phyloP scores from a whole-genome alignment of 1,284 basidiomycete genomes.

The Sporisorium iseilematis-ciliati region DNA sequence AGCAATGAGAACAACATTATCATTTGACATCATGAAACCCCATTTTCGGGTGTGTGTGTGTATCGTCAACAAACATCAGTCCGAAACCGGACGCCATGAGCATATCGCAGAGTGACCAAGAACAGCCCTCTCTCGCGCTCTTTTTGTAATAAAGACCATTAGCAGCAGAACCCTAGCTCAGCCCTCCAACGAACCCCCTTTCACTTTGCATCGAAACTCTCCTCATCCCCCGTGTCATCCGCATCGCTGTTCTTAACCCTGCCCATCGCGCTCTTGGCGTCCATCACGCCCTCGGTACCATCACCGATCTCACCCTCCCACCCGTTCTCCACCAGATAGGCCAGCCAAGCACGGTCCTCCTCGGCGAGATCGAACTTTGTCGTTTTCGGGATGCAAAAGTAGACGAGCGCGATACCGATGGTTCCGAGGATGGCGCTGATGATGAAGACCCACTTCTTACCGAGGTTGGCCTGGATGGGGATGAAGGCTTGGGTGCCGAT shows the following conservation, averaged over 20 bases:
- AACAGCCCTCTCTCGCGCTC: too few species aligned
- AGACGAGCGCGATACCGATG: constrained; percentile 67
- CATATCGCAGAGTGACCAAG: too few species aligned
- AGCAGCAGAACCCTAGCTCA: too few species aligned
- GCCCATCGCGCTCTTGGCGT: constrained; percentile 11
- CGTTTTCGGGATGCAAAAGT: constrained; percentile 74
- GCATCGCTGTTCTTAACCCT: constrained; percentile 26
- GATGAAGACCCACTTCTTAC: constrained; percentile 56
- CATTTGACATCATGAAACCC: too few species aligned
- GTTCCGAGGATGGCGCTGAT: constrained; percentile 61
- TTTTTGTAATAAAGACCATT: too few species aligned
- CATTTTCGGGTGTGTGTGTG: too few species aligned
- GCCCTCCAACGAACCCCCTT: too few species aligned
- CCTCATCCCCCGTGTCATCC: constrained; percentile 8
- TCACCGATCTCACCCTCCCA: constrained; percentile 79
- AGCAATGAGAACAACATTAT: too few species aligned
- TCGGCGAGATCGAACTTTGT: constrained; percentile 78
- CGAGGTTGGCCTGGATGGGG: constrained; percentile 76
- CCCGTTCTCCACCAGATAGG: constrained; percentile 76
- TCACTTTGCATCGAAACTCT: constrained; percentile 5
- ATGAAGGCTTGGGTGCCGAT: constrained; percentile 82
- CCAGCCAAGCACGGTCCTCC: constrained; percentile 77
- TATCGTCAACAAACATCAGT: too few species aligned
- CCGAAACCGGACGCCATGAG: too few species aligned
- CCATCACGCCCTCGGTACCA: constrained; percentile 54